Evolutionary conservation across 306 rosid species (phyloP).

Genomic region (Vicia faba): DNA sequence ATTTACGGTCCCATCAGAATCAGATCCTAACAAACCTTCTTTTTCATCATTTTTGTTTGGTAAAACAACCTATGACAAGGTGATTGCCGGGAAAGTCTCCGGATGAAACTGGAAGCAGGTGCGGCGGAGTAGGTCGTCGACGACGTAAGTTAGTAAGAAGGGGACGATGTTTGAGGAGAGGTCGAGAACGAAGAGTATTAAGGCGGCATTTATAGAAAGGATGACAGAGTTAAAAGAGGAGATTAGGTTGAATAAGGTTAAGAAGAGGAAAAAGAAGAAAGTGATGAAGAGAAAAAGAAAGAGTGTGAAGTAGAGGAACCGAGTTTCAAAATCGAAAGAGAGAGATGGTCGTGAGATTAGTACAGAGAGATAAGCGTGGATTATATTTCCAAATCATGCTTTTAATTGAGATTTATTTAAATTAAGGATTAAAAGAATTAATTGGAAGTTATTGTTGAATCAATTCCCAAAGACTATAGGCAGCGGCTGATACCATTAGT

Average conservation of each 20-base stretch:
- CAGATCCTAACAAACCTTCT: constrained; percentile 71
- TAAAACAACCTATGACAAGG: constrained; percentile 76
- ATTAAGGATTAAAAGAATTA: no score
- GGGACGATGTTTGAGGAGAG: constrained; percentile 75
- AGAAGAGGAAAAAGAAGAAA: constrained; percentile 78
- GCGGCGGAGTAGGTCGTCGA: constrained; percentile 61
- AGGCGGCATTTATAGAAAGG: constrained; percentile 71
- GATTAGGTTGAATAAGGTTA: constrained; percentile 73
- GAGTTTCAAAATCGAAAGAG: no score
- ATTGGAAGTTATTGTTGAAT: no score
- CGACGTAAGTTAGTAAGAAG: constrained; percentile 58
- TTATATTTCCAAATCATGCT: no score
- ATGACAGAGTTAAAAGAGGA: constrained; percentile 76
- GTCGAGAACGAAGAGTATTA: constrained; percentile 65
- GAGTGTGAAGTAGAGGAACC: no score
- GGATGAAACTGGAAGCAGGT: constrained; percentile 91
- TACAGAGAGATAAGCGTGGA: no score
- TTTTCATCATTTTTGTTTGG: constrained; percentile 47
- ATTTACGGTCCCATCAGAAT: no score
- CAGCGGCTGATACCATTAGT: no score
- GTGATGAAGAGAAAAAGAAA: constrained; percentile 88
- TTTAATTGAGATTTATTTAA: no score
- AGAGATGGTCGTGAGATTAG: no score
- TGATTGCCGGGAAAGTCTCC: constrained; percentile 75
- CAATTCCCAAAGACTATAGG: no score